Evolutionary conservation across 176 grass and related monocot species (phyloP), one percentile per base, ranked within the genome.

Genomic region (Rhynchospora tenuis): DNA sequence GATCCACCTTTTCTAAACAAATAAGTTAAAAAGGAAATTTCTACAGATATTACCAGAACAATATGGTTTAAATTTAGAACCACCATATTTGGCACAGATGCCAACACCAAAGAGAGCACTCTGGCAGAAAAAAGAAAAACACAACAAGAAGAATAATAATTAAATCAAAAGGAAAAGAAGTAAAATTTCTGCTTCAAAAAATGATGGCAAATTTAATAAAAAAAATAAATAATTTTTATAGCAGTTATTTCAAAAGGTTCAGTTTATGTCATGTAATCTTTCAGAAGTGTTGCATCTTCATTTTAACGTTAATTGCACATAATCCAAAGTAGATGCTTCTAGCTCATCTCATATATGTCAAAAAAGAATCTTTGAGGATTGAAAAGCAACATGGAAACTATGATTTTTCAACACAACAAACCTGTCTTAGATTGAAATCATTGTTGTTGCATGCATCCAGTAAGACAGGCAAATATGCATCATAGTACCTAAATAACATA

Each of bases 91-190:
- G 38, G 96, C 96, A 85, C 96, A 99, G 85, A 99, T 89, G 44
- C 93, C 93, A 60, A 99, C 86, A 76, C 97, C 97, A 88, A 92
- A 99, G 22, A 99, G 91, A 83, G 89, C 97, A 92, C 89, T 91
- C 97, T 99, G 46, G 63, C 56, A 75, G n/a, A n/a, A 88, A 43
- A 38, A 15, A 23, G 78, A 4, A 64, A 57, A 15, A 38, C 33
- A 38, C 3, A 4, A 38, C 5, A 12, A 60, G 27, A 51, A 14
- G 77, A 87, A 52, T 12, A 17, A 84, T 24, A 8, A 78, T 73
- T 19, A 84, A 73, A 88, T 44, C 26, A 84, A 22, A 81, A 51
- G 73, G 23, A 52, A 15, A 14, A 48, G 23, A 54, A 75, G 38
- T 75, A 28, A 13, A 75, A 50, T 50, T 75, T 54, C 43, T 15